Evolutionary conservation across 1,284 basidiomycete species (phyloP), one percentile per base, ranked within the genome.

Genomic region (Ustilago cynodontis): DNA sequence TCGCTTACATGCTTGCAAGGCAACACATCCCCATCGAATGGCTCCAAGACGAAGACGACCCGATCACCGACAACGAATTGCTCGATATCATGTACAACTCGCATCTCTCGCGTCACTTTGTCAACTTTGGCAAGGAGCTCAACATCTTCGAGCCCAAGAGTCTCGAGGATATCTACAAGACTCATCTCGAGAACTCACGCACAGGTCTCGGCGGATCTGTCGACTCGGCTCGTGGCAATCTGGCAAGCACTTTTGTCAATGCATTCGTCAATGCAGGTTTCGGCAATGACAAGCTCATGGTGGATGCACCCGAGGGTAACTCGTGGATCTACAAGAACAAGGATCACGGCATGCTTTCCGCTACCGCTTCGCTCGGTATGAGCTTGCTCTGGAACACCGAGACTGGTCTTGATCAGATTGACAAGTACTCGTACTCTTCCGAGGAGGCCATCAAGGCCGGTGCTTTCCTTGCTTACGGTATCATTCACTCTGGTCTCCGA

Each of bases 261-360:
- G 97, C 95, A 1, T 99, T 99, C 78, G 97, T 98, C 66, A 99
- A 99, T 82, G 96, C 95, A 43, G 97, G 97, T 0, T 99, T 97
- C 84, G 95, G 95, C 20, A 99, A 99, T 86, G 97, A 99, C 86
- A 98, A 97, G 86, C 90, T 99, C 65, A 95, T 99, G 92, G 95
- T 96, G 5, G 92, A 93, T 81, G 95, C 95, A 0, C 93, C 94
- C 65, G 95, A 98, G 84, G 96, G 96, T 24, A 93, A 92, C 86
- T 95, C 94, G 80, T 99, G 95, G 94, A 95, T 99, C 77, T 99
- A 99, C 89, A 98, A 98, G 90, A 98, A 98, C 89, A 98, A 98
- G 88, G 96, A 98, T 65, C 93, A 97, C 93, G 94, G 94, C 66
- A 98, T 98, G 94, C 91, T 97, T 89, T 95, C 93, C 75, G 97